These are phyloP conservation scores for Conidiobolus incongruus DNA, from an alignment of 371 early-diverging fungal species.

Conservation along the genomic window DNA sequence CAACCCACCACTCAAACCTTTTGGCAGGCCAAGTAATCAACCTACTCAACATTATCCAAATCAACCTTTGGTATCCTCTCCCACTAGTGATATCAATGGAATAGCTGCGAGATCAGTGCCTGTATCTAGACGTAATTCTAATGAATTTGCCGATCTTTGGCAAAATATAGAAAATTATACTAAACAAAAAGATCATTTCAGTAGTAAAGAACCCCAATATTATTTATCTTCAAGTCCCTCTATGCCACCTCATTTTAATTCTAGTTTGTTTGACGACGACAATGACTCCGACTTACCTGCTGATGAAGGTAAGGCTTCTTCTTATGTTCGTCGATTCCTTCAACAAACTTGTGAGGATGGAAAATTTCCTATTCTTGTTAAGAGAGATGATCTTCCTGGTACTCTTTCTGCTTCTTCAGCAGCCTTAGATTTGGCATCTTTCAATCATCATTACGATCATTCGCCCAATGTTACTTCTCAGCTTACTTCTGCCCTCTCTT, in stretches of 20 bases:
- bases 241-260: too few species aligned
- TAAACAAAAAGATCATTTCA: too few species aligned
- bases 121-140: neutral
- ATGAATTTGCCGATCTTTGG: neutral
- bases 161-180: too few species aligned
- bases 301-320: constrained; percentile 2
- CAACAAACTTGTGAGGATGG: constrained; percentile 12
- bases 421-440: constrained; percentile 16
- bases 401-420: constrained; percentile 16
- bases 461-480: neutral
- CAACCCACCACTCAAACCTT: too few species aligned
- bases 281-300: too few species aligned
- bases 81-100: too few species aligned
- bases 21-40: too few species aligned
- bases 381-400: constrained; percentile 7
- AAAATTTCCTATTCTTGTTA: constrained; percentile 12
- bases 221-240: too few species aligned
- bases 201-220: too few species aligned
- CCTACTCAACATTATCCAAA: too few species aligned
- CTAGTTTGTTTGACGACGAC: too few species aligned
- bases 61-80: too few species aligned
- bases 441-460: constrained; percentile 8
- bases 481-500: neutral
- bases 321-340: constrained; percentile 12
- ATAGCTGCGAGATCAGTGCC: neutral